These are phyloP conservation scores for Drechslerella stenobrocha DNA, from an alignment of 2,329 filamentous ascomycete genomes.

Conservation along the genomic window DNA sequence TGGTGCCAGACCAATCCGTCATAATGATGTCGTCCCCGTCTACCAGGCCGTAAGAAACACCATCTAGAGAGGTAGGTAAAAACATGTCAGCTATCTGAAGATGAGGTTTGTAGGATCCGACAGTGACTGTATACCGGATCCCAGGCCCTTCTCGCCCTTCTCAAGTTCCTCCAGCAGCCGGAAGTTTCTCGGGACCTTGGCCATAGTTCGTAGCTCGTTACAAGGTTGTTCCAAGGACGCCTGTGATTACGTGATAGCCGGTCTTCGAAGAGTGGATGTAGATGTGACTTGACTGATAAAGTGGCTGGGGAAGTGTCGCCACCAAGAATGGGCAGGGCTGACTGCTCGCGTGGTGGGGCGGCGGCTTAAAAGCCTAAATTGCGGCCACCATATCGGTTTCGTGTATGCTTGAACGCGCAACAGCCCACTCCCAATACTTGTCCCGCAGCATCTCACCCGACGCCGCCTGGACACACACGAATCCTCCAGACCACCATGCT, in stretches of 20 bases:
- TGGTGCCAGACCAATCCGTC: slow-evolving; percentile 98
- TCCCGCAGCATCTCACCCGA: slow-evolving; percentile 2
- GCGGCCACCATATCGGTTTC: slow-evolving; percentile 31
- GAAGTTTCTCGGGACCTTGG: slow-evolving; percentile 93
- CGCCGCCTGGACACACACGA: neutral
- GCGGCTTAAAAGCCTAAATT: slow-evolving; percentile 45
- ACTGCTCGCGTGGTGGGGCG: slow-evolving; percentile 30
- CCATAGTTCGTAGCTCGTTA: slow-evolving; percentile 53
- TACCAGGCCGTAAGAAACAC: slow-evolving; percentile 93
- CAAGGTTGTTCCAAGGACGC: neutral
- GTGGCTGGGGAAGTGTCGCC: neutral
- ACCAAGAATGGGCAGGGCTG: neutral
- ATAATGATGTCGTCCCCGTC: slow-evolving; percentile 93
- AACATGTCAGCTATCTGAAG: slow-evolving; percentile 19
- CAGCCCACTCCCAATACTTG: slow-evolving; percentile 1
- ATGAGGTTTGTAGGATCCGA: neutral
- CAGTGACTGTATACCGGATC: slow-evolving; percentile 67
- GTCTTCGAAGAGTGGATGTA: neutral
- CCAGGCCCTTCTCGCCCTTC: slow-evolving; percentile 96
- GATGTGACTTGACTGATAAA: neutral
- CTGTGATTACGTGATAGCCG: neutral
- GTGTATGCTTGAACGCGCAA: slow-evolving; percentile 18
- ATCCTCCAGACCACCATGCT: slow-evolving; percentile 8
- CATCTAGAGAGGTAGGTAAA: slow-evolving; percentile 62
- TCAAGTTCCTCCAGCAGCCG: slow-evolving; percentile 95